phyloP scores from a whole-genome alignment of 352 stramenopile species.

The Phytophthora multivora region DNA sequence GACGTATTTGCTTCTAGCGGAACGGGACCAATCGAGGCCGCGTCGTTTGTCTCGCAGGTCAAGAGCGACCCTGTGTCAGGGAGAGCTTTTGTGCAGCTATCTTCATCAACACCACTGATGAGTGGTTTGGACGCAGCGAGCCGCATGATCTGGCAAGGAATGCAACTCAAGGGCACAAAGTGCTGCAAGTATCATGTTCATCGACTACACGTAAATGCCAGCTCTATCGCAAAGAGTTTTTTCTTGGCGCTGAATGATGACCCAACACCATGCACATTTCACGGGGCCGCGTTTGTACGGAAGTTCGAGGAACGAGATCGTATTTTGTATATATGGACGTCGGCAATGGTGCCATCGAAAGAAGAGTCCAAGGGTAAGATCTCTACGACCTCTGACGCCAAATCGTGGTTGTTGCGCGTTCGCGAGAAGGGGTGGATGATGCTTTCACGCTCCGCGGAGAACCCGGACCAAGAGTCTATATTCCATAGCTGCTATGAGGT shows the following conservation, averaged over 20 bases:
- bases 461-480: slow-evolving; percentile 18
- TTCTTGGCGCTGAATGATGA: slow-evolving; percentile 13
- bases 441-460: slow-evolving; percentile 11
- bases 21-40: not conserved
- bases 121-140: slow-evolving; percentile 18
- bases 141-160: slow-evolving; percentile 24
- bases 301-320: slow-evolving; percentile 22
- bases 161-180: slow-evolving; percentile 18
- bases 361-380: not conserved
- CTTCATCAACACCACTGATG: slow-evolving; percentile 10
- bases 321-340: slow-evolving; percentile 28
- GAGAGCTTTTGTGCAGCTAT: slow-evolving; percentile 13
- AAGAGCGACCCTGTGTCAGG: slow-evolving; percentile 14
- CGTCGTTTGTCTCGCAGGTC: slow-evolving; percentile 18
- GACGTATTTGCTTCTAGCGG: slow-evolving; percentile 12
- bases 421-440: slow-evolving; percentile 26
- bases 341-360: slow-evolving; percentile 15
- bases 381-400: not conserved
- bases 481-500: slow-evolving; percentile 26
- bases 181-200: slow-evolving; percentile 20
- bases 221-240: slow-evolving; percentile 26
- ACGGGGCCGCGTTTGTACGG: slow-evolving; percentile 15
- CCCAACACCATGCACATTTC: slow-evolving; percentile 3
- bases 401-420: slow-evolving; percentile 11
- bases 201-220: slow-evolving; percentile 20